Conservation (phyloP, 306 rosid species). For the Trichosanthes cucumerina region DNA sequence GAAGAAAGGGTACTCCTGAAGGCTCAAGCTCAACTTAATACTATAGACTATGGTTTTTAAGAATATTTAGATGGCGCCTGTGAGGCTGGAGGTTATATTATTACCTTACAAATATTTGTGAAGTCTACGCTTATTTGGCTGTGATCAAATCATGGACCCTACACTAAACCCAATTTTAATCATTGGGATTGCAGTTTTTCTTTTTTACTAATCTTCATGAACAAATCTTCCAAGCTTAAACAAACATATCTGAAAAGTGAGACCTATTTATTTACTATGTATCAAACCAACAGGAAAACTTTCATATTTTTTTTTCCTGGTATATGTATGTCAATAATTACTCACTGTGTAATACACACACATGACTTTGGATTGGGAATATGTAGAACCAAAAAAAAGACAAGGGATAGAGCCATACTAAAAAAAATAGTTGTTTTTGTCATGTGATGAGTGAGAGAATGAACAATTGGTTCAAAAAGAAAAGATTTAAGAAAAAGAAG, state of each 20-base stretch:
- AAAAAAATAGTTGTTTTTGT: not conserved
- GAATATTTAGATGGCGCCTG: conserved; percentile 2
- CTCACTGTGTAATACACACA: not conserved
- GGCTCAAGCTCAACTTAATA: conserved; percentile 7
- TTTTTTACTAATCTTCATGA: not conserved
- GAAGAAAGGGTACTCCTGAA: not conserved
- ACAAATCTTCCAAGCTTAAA: not conserved
- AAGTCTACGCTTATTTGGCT: conserved; percentile 6
- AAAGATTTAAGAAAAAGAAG: conserved; percentile 5
- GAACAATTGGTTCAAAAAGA: not conserved
- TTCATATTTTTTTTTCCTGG: not conserved
- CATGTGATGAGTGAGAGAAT: not conserved
- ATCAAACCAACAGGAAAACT: not conserved
- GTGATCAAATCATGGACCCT: conserved; percentile 17
- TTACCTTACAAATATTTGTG: conserved; percentile 15
- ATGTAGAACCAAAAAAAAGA: not conserved
- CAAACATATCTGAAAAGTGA: not conserved
- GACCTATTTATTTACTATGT: too few species aligned
- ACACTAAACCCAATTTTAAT: conserved; percentile 1
- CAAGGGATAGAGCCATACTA: not conserved
- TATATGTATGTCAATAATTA: not conserved
- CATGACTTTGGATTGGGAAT: not conserved
- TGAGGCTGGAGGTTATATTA: not conserved
- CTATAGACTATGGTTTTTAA: not conserved
- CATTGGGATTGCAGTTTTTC: not conserved